Evolutionary conservation across 768 basidiomycete species (phyloP).

Genomic region (Myochromella boudieri): DNA sequence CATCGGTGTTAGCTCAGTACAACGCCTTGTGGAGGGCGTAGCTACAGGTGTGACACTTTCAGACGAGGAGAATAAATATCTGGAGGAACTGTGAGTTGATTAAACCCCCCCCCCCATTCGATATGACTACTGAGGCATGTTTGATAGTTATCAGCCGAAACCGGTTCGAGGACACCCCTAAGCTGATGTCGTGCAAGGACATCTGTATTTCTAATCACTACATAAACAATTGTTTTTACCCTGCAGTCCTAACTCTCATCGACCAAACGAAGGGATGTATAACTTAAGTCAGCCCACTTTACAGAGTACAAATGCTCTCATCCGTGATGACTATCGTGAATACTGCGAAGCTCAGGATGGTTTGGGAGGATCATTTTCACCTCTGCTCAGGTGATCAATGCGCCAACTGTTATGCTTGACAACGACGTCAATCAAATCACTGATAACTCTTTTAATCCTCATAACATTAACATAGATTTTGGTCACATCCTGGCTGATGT

Average conservation of each 20-base stretch:
- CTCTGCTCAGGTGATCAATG: too few relatives aligned
- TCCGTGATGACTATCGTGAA: neutral
- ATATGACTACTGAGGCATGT: neutral
- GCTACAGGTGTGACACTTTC: conserved; percentile 30
- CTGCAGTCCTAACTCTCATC: too few relatives aligned
- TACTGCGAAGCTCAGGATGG: neutral
- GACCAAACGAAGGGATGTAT: too few relatives aligned
- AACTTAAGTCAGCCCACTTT: too few relatives aligned
- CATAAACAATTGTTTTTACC: neutral
- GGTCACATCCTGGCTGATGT: too few relatives aligned
- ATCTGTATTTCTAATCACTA: neutral
- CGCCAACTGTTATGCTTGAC: too few relatives aligned
- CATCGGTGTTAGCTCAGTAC: conserved; percentile 21
- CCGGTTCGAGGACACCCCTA: conserved; percentile 13
- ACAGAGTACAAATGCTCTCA: neutral
- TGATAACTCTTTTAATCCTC: neutral
- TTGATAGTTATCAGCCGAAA: conserved; percentile 14
- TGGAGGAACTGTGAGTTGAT: conserved; percentile 36
- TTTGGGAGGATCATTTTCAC: too few relatives aligned
- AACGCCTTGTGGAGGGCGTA: conserved; percentile 19
- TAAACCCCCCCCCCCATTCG: neutral
- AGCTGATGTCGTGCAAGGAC: neutral
- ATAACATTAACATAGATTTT: neutral
- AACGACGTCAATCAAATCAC: too few relatives aligned
- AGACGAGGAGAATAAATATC: conserved; percentile 40